These are phyloP conservation scores for Neonectria hederae DNA, from an alignment of 2,329 filamentous ascomycete genomes.

Conservation along the genomic window DNA sequence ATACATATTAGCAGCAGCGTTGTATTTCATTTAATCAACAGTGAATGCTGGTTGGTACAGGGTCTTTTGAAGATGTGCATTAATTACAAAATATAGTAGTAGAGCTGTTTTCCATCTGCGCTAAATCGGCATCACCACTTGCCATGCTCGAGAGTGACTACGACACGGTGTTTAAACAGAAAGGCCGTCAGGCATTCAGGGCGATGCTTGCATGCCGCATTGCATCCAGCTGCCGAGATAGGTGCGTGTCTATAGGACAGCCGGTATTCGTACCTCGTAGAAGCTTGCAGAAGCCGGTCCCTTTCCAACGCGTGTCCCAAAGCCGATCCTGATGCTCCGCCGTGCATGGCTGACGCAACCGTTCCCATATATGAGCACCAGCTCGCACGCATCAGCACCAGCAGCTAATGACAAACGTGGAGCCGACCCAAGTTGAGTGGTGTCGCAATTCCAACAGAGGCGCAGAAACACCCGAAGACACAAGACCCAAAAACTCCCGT, in stretches of 20 bases:
- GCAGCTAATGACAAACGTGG: conserved; percentile 9
- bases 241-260: not conserved
- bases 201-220: conserved; percentile 5
- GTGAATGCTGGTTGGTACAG: too few species aligned
- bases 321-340: not conserved
- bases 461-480: not conserved
- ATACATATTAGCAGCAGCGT: too few species aligned
- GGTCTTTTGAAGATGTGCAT: too few species aligned
- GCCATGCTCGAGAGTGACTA: too few species aligned
- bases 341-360: conserved; percentile 13
- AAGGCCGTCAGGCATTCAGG: not conserved
- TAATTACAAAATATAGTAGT: too few species aligned
- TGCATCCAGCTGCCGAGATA: not conserved
- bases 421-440: not conserved
- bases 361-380: not conserved
- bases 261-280: not conserved
- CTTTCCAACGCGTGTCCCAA: conserved; percentile 5
- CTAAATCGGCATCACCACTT: too few species aligned
- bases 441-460: not conserved
- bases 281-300: not conserved
- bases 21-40: too few species aligned
- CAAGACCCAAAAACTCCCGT: not conserved
- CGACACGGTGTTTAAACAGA: too few species aligned
- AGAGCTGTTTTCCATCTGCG: too few species aligned
- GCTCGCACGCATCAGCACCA: not conserved